Evolutionary conservation across 163 green algal genomes (phyloP), one percentile per base, ranked within the genome.

Genomic region (Picocystis sp.): DNA sequence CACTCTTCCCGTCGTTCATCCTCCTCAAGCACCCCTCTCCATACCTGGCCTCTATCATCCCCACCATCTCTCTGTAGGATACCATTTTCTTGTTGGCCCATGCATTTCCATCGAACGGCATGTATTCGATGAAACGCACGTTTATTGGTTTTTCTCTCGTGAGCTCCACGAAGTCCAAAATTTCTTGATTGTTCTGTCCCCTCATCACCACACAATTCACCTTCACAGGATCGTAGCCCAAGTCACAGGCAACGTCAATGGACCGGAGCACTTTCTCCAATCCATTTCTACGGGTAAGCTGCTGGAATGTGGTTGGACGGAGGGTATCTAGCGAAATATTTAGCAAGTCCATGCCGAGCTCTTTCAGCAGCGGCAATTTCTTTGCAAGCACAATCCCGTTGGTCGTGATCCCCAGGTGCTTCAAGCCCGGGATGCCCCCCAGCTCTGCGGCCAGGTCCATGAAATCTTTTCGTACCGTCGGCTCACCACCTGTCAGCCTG

Each of bases 51-150:
- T 55, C 15, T 34, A 78, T 50, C 8, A 38, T 45, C 0, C 5
- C 52, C 55, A 84, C 50, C 74, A 90, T 72, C 47, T 92, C 80
- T 11, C 43, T 56, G 70, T 83, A 94, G 2, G 77, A 52, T 22
- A 81, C 80, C 81, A 95, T 82, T 66, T 87, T 87, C 23, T 57
- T 62, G 46, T 77, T 66, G 29, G 41, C 67, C 88, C 88, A 99
- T 19, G 87, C 82, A 53, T 97, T 97, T 53, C 89, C 90, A 56
- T 97, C 87, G 57, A 99, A 99, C n/a, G 90, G 90, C 90, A 99
- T 99, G 74, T 93, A 97, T 84, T 99, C 90, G 41, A 99, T 99
- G 75, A 99, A 99, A 17, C 89, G 75, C 45, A 95, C 88, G 68
- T 99, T 98, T 69, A 99, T 62, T 22, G 79, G 75, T 45, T 49